A percentile compares a stretch with the other conserved stretches of the same genome.
These are phyloP conservation scores for Fimicolochytrium jonesii DNA, from an alignment of 192 early-diverging fungal genomes.

Conservation along the genomic window DNA sequence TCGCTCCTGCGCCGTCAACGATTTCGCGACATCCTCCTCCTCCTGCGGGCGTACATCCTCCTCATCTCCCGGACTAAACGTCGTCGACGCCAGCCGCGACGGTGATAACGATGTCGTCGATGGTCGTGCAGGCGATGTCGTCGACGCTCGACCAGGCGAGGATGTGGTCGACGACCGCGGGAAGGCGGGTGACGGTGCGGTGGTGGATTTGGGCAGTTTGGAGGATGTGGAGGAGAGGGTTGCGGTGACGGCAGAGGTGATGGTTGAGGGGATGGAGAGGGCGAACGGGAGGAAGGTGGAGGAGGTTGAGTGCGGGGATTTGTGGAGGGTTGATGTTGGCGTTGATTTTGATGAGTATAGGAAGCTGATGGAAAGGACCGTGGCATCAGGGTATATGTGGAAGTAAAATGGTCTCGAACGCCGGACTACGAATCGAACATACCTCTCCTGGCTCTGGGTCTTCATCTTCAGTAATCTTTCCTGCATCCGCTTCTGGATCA, in stretches of 20 bases:
- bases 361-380: too few relatives aligned
- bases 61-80: background rate
- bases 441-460: constrained; percentile 15
- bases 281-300: background rate
- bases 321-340: background rate
- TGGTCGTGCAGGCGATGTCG: constrained; percentile 69
- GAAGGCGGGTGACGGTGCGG: constrained; percentile 47
- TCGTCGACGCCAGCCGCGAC: background rate
- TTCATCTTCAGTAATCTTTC: constrained; percentile 23
- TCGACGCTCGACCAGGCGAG: constrained; percentile 76
- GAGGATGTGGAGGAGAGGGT: constrained; percentile 78
- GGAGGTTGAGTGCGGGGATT: background rate
- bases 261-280: background rate
- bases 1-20: constrained; percentile 21
- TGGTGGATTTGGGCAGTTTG: too few relatives aligned
- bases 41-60: constrained; percentile 1
- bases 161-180: too few relatives aligned
- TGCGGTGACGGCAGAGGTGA: too few relatives aligned
- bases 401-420: too few relatives aligned
- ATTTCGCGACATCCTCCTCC: constrained; percentile 24
- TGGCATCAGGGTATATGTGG: too few relatives aligned
- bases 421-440: too few relatives aligned
- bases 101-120: constrained; percentile 22
- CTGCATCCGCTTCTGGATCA: constrained; percentile 30
- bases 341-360: background rate